phyloP scores from a whole-genome alignment of 2,329 filamentous ascomycete species.

The Sporothrix brasiliensis region DNA sequence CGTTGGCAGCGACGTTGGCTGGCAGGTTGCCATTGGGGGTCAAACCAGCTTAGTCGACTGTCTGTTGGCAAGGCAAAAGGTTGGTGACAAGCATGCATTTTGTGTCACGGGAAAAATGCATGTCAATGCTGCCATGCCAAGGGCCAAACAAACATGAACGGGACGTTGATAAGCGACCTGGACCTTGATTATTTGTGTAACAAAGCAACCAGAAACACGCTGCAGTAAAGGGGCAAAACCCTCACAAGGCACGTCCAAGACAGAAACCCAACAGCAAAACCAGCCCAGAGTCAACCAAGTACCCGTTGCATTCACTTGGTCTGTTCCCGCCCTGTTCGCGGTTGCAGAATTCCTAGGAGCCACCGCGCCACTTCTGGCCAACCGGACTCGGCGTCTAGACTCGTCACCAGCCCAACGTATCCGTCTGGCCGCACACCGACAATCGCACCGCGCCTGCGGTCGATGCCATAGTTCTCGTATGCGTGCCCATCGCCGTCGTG shows the following conservation, averaged over 20 bases:
- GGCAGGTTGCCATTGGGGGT: slow-evolving; percentile 8
- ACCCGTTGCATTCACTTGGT: background rate
- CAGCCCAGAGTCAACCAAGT: too few relatives aligned
- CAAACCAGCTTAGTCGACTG: background rate
- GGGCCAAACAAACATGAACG: background rate
- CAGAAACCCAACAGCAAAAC: background rate
- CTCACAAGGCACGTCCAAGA: background rate
- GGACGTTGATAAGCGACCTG: background rate
- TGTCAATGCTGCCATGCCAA: background rate
- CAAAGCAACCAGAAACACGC: background rate
- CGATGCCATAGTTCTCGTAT: slow-evolving; percentile 63
- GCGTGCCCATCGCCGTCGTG: slow-evolving; percentile 56
- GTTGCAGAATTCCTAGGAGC: slow-evolving; percentile 16
- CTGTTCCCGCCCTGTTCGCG: background rate
- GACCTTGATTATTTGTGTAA: background rate
- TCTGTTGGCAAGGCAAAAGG: background rate
- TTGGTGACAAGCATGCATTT: slow-evolving; percentile 22
- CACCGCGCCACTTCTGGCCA: slow-evolving; percentile 30
- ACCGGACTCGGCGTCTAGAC: slow-evolving; percentile 42
- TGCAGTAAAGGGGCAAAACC: background rate
- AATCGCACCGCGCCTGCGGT: slow-evolving; percentile 53
- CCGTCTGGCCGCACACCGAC: slow-evolving; percentile 59
- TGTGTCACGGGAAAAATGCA: slow-evolving; percentile 10
- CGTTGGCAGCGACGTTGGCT: background rate
- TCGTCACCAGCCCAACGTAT: slow-evolving; percentile 55